Conservation (phyloP, 2,329 filamentous ascomycete genomes). For the Zalaria sp. region DNA sequence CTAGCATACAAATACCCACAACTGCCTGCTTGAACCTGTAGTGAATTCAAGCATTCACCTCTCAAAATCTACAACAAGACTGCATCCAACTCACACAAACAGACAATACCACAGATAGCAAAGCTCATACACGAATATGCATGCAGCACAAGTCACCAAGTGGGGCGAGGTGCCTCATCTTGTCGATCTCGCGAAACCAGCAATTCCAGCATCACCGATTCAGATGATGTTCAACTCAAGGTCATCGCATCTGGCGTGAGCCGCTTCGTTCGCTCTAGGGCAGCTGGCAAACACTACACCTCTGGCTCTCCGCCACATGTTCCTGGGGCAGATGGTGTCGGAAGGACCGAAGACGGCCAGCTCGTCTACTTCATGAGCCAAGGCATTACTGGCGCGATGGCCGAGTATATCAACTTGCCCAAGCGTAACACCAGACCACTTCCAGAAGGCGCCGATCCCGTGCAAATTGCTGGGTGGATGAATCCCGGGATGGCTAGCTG, state of each 20-base stretch:
- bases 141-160: conserved; percentile 25
- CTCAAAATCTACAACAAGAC: too few species aligned
- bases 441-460: conserved; percentile 31
- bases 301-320: conserved; percentile 34
- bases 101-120: too few species aligned
- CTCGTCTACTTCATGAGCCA: conserved; percentile 37
- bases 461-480: conserved; percentile 36
- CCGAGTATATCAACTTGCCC: conserved; percentile 35
- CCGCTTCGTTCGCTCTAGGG: conserved; percentile 38
- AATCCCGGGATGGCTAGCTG: conserved; percentile 44
- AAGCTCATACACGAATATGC: conserved; percentile 11
- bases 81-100: too few species aligned
- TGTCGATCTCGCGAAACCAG: conserved; percentile 17
- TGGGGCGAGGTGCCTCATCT: conserved; percentile 25
- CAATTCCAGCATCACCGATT: conserved; percentile 5
- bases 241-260: conserved; percentile 40
- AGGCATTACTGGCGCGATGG: conserved; percentile 27
- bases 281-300: conserved; percentile 41
- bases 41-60: too few species aligned
- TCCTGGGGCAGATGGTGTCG: conserved; percentile 41
- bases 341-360: conserved; percentile 28
- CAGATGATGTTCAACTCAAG: conserved; percentile 32
- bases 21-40: too few species aligned
- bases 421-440: conserved; percentile 25
- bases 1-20: too few species aligned